Percentiles rank a stretch among this genome's conserved stretches.
phyloP scores from a whole-genome alignment of 495 filamentous ascomycete species.

The Aspergillus nanangensis region DNA sequence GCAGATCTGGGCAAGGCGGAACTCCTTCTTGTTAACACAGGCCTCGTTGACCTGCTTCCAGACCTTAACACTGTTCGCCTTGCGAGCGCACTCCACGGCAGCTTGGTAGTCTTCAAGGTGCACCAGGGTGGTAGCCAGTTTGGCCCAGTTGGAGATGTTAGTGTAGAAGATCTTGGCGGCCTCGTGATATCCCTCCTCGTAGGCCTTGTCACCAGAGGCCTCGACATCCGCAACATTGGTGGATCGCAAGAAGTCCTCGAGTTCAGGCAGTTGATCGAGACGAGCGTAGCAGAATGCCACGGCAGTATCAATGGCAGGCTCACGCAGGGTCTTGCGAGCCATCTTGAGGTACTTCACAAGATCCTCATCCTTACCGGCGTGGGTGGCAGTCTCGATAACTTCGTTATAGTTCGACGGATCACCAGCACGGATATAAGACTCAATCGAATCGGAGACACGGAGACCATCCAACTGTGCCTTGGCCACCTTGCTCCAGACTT shows the following conservation, averaged over 20 bases:
- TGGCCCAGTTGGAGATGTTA: conserved; percentile 99
- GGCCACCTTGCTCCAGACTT: conserved; percentile 99
- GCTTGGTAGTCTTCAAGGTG: conserved; percentile 97
- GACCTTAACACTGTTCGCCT: conserved; percentile 99
- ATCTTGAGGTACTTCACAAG: conserved; percentile 95
- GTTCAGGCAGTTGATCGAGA: conserved; percentile 82
- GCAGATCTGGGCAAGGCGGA: conserved; percentile 98
- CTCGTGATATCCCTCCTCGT: conserved; percentile 89
- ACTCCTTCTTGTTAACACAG: conserved; percentile 97
- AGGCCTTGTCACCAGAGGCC: conserved; percentile 95
- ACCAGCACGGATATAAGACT: conserved; percentile 92
- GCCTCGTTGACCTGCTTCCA: conserved; percentile 99
- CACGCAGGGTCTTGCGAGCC: conserved; percentile 93
- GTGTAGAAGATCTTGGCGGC: conserved; percentile 98
- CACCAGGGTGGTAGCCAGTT: conserved; percentile 93
- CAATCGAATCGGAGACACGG: conserved; percentile 87
- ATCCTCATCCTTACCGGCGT: conserved; percentile 96
- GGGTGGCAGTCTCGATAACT: conserved; percentile 93
- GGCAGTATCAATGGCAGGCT: conserved; percentile 89
- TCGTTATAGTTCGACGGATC: conserved; percentile 92
- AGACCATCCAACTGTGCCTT: conserved; percentile 98
- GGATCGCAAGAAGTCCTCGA: conserved; percentile 92
- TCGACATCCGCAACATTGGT: conserved; percentile 96
- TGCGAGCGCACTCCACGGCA: conserved; percentile 96
- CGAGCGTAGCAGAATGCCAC: conserved; percentile 92